A percentile compares a stretch with the other conserved stretches of the same genome.
Evolutionary conservation across 1,284 basidiomycete species (phyloP).

Genomic region (Phellopilus nigrolimitatus): DNA sequence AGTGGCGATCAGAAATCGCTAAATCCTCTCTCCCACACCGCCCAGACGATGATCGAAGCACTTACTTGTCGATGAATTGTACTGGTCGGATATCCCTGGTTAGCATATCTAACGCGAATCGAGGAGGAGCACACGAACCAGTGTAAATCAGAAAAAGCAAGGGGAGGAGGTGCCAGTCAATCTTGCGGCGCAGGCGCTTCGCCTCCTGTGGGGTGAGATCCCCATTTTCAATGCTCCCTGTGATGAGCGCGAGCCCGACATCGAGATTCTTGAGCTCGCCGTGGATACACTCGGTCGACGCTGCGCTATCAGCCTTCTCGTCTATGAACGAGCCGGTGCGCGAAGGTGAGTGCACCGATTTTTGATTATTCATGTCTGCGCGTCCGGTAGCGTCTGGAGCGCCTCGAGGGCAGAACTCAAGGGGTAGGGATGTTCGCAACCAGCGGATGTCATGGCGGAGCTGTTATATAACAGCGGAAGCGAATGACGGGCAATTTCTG

Average conservation of each 20-base stretch:
- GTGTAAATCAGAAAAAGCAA: constrained; percentile 28
- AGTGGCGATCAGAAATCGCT: constrained; percentile 1
- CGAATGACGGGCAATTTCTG: too few species aligned
- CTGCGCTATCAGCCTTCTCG: constrained; percentile 8
- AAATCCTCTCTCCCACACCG: not conserved
- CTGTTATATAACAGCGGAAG: too few species aligned
- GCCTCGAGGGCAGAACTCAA: too few species aligned
- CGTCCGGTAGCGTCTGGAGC: not conserved
- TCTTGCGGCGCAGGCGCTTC: constrained; percentile 23
- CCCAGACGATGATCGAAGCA: not conserved
- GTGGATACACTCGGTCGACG: constrained; percentile 14
- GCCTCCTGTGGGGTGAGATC: constrained; percentile 23
- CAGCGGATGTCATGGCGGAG: too few species aligned
- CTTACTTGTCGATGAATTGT: constrained; percentile 29
- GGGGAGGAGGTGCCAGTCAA: constrained; percentile 27
- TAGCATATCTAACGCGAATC: not conserved
- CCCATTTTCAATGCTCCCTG: constrained; percentile 22
- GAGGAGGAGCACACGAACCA: constrained; percentile 19
- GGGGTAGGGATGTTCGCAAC: too few species aligned
- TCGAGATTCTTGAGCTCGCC: constrained; percentile 21
- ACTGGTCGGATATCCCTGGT: constrained; percentile 17
- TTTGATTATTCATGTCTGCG: constrained; percentile 6
- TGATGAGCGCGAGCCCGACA: constrained; percentile 24
- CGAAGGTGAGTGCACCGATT: not conserved
- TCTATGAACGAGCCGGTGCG: constrained; percentile 13